A percentile compares a stretch with the other conserved stretches of the same genome.
phyloP scores from a whole-genome alignment of 805 yeast genomes.

The Millerago galiae region DNA sequence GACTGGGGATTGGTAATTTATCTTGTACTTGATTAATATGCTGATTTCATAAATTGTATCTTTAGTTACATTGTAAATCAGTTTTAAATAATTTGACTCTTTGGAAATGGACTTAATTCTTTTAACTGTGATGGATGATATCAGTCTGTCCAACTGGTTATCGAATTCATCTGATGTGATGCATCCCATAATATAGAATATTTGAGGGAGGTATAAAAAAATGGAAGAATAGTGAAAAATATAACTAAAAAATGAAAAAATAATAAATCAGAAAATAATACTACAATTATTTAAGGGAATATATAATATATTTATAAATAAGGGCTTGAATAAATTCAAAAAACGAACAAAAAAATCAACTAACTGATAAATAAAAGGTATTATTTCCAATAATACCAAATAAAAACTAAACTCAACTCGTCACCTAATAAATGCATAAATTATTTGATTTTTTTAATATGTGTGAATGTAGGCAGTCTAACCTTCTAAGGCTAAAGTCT shows the following conservation, averaged over 20 bases:
- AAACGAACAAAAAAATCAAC: background rate
- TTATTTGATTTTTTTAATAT: background rate
- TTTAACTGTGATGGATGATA: no score
- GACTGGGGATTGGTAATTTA: constrained; percentile 10
- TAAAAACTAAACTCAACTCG: constrained; percentile 1
- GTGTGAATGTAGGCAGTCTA: background rate
- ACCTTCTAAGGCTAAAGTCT: constrained; percentile 56
- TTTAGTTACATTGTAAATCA: background rate
- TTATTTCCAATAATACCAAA: constrained; percentile 1
- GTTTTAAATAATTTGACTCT: no score
- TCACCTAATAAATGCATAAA: background rate
- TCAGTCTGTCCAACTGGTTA: no score
- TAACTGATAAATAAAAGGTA: constrained; percentile 2
- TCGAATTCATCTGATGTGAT: no score
- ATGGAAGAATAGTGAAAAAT: no score
- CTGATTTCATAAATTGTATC: background rate
- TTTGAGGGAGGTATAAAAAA: no score
- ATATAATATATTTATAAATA: constrained; percentile 3
- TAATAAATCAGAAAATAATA: no score
- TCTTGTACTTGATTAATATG: background rate
- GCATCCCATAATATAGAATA: no score
- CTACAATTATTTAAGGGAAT: background rate
- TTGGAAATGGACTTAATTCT: no score
- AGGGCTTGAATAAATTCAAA: background rate
- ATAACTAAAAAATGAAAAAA: no score